Evolutionary conservation across 192 early-diverging fungal genomes (phyloP).

Genomic region (Pilaira anomala): DNA sequence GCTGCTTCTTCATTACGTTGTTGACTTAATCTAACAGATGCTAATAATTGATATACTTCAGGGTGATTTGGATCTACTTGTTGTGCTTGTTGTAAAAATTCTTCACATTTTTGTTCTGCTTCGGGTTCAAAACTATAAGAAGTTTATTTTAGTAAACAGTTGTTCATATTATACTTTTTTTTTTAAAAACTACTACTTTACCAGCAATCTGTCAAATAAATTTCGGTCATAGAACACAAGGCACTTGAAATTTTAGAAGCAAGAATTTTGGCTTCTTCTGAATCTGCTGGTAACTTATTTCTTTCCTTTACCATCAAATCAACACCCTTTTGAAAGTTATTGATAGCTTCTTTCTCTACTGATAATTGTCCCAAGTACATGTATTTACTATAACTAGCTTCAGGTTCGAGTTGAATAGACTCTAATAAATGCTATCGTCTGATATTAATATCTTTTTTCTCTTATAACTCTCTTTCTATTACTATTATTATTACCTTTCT

Average conservation of each 20-base stretch:
- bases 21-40: constrained; percentile 88
- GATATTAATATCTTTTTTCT: background rate
- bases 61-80: constrained; percentile 67
- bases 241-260: constrained; percentile 74
- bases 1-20: constrained; percentile 77
- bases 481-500: constrained; percentile 44
- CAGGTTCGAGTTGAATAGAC: constrained; percentile 66
- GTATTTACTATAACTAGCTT: constrained; percentile 72
- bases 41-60: constrained; percentile 84
- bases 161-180: background rate
- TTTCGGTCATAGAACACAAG: constrained; percentile 92
- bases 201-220: constrained; percentile 98
- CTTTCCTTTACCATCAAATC: constrained; percentile 61
- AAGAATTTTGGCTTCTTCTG: constrained; percentile 45
- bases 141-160: background rate
- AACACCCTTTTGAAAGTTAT: constrained; percentile 69
- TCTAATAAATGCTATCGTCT: constrained; percentile 53
- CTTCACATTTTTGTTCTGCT: constrained; percentile 84
- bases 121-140: constrained; percentile 73
- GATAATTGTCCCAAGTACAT: constrained; percentile 85
- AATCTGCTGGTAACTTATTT: constrained; percentile 34
- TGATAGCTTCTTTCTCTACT: constrained; percentile 61
- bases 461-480: background rate
- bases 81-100: constrained; percentile 66
- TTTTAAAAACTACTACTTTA: constrained; percentile 34